Evolutionary conservation across 805 yeast species (phyloP), one percentile per base, ranked within the genome.

Genomic region (Metschnikowia shivogae): DNA sequence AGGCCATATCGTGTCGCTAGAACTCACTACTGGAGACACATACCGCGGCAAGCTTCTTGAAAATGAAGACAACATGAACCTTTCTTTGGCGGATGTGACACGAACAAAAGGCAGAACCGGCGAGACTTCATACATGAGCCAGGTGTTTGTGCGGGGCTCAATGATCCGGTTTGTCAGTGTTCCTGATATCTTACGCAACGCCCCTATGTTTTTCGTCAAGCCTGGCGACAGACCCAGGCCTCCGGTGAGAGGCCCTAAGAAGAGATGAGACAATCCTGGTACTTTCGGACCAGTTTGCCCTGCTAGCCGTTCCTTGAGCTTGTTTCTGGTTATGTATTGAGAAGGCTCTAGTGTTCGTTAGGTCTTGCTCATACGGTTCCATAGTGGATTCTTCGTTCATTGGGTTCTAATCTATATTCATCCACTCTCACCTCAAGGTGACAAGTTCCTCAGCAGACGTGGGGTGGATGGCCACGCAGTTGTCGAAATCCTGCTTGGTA

Each of bases 371-470:
- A 17, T 17, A 17, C 2, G 17, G 17, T 17, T 17, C 17, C 17
- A 17, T 17, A n/a, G n/a, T n/a, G n/a, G 26, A 22, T 22, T 22
- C 26, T 22, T 22, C 8, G 26, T 22, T 22, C 26, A 22, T 22
- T 22, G 8, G 26, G 3, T 22, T 22, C 26, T 22, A 22, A 22
- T 22, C 26, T 34, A n/a, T 34, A 34, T 12, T 6, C 28, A 1
- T 20, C 5, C n/a, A 33, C 36, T 17, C 8, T 37, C 27, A 39
- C 30, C 48, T 55, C 80, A 86, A 70, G 19, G 99, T 93, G 32
- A 93, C 99, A 41, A 93, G 69, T 72, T 93, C 99, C 73, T 93
- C 99, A 34, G 99, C 99, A 54, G 95, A 81, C 1, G 99, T 93
- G 52, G 99, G 99, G 65, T 93, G 99, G 62, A 93, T 93, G 31